Percentiles rank a stretch among this genome's conserved stretches.
Evolutionary conservation across 805 yeast species (phyloP).

Genomic region (Sungouiella thailandica): DNA sequence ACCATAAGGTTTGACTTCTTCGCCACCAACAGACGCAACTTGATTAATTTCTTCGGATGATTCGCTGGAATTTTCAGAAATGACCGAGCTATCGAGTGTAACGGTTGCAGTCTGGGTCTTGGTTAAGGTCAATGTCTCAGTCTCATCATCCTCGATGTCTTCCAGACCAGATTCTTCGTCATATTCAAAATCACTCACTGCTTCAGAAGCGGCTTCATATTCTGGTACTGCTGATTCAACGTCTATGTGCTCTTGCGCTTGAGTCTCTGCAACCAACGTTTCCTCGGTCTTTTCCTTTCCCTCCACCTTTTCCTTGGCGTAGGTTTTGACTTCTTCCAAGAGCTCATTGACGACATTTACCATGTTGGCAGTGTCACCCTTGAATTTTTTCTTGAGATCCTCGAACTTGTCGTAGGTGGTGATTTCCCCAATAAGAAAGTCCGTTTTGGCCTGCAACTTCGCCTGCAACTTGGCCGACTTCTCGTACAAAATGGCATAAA

Average conservation of each 20-base stretch:
- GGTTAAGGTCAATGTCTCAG: constrained; percentile 6
- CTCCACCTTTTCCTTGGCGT: constrained; percentile 2
- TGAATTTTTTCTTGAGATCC: constrained; percentile 1
- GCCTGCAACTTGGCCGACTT: constrained; percentile 4
- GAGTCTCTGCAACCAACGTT: not conserved
- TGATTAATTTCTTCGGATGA: no score
- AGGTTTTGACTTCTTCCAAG: constrained; percentile 5
- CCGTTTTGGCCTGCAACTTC: constrained; percentile 11
- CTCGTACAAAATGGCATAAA: constrained; percentile 5
- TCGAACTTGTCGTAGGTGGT: constrained; percentile 4
- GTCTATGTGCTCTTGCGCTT: not conserved
- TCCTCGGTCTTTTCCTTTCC: not conserved
- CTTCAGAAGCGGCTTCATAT: no score
- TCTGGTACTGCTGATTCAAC: not conserved
- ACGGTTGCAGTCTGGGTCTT: constrained; percentile 6
- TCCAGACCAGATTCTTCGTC: not conserved
- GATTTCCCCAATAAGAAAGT: constrained; percentile 10
- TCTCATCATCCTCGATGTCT: constrained; percentile 1
- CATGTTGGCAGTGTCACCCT: constrained; percentile 3
- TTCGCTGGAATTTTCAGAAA: not conserved
- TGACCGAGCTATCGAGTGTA: not conserved
- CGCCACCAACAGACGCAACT: not conserved
- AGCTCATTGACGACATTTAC: constrained; percentile 5
- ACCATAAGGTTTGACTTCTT: not conserved
- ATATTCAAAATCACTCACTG: not conserved